Evolutionary conservation across 768 basidiomycete species (phyloP).

Genomic region (Pisolithus microcarpus): DNA sequence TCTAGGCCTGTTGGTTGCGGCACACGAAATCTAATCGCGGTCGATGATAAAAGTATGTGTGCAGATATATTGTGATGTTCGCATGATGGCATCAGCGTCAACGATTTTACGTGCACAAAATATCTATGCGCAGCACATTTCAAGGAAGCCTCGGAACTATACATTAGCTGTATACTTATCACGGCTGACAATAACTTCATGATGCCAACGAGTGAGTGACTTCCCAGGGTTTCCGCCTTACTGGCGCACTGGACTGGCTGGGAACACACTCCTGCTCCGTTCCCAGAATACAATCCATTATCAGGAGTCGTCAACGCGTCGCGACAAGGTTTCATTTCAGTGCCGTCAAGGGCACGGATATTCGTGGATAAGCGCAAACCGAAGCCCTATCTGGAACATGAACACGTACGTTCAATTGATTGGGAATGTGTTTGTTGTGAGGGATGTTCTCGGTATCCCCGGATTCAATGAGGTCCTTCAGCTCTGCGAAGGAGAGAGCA

Average conservation of each 20-base stretch:
- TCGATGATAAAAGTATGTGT: too few relatives aligned
- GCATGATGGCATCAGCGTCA: too few relatives aligned
- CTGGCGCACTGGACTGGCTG: conserved; percentile 44
- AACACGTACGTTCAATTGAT: conserved; percentile 53
- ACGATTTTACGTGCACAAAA: too few relatives aligned
- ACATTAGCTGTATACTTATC: neutral
- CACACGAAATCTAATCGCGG: too few relatives aligned
- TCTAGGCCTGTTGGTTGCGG: too few relatives aligned
- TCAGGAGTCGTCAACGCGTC: too few relatives aligned
- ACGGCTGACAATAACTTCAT: neutral
- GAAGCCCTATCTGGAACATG: neutral
- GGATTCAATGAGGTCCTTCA: conserved; percentile 63
- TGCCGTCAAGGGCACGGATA: neutral
- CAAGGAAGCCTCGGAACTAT: too few relatives aligned
- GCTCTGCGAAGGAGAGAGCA: conserved; percentile 55
- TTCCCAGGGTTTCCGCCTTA: conserved; percentile 70
- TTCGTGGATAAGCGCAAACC: neutral
- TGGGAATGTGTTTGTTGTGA: conserved; percentile 67
- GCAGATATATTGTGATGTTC: too few relatives aligned
- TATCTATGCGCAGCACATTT: too few relatives aligned
- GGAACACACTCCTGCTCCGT: conserved; percentile 43
- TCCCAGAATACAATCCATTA: neutral
- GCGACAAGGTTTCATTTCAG: neutral
- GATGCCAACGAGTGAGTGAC: neutral
- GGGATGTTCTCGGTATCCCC: conserved; percentile 70